Evolutionary conservation across 139 green algal species (phyloP).

Genomic region (Zygnema circumcarinatum): DNA sequence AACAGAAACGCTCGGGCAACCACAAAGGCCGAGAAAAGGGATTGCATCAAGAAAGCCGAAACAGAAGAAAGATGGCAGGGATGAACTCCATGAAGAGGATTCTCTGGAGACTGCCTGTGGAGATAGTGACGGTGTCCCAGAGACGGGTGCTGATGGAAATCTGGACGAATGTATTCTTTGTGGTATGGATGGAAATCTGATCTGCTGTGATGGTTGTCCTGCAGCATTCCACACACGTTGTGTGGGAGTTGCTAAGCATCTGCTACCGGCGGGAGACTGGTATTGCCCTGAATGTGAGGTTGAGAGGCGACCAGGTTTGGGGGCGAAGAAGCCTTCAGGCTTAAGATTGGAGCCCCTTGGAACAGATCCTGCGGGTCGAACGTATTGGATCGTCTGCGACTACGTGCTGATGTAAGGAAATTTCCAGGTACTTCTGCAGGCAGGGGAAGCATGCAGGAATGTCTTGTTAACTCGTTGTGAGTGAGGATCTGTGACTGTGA

Average conservation of each 20-base stretch:
- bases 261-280: slow-evolving; percentile 65
- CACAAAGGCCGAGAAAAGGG: background rate
- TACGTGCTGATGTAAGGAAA: slow-evolving; percentile 43
- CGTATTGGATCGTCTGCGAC: slow-evolving; percentile 14
- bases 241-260: slow-evolving; percentile 63
- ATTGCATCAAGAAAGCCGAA: background rate
- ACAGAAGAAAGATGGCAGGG: background rate
- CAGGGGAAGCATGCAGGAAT: background rate
- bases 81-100: slow-evolving; percentile 2
- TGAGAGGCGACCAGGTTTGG: background rate
- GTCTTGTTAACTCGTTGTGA: background rate
- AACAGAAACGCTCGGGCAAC: background rate
- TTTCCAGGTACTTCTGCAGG: background rate
- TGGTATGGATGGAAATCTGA: slow-evolving; percentile 75
- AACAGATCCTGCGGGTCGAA: slow-evolving; percentile 13
- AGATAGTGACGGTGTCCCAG: slow-evolving; percentile 5
- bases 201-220: slow-evolving; percentile 92
- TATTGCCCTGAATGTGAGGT: slow-evolving; percentile 65
- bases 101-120: background rate
- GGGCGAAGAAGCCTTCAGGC: background rate
- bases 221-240: slow-evolving; percentile 88
- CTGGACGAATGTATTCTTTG: slow-evolving; percentile 82
- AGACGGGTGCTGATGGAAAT: slow-evolving; percentile 34
- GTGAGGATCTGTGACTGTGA: no score
- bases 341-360: slow-evolving; percentile 26